phyloP scores from a whole-genome alignment of 208 protist genomes.

The Wallacemonas sp. region DNA sequence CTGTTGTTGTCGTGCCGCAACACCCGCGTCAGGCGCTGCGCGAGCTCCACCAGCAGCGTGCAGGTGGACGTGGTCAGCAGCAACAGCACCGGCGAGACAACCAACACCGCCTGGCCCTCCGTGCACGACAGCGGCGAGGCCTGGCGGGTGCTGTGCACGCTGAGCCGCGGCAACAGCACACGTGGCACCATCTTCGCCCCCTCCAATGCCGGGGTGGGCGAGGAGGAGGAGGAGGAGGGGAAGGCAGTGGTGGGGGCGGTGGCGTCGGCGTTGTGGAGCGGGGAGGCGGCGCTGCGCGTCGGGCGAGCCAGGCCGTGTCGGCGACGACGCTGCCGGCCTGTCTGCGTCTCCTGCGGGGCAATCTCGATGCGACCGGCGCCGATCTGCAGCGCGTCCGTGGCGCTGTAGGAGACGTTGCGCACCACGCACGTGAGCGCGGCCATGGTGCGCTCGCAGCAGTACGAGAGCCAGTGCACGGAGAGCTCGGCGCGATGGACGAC shows the following conservation, averaged over 20 bases:
- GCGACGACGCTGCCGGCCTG: conserved; percentile 8
- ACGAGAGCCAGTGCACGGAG: conserved; percentile 14
- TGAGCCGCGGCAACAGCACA: conserved; percentile 11
- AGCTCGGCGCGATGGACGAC: neutral
- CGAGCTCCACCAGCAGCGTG: conserved; percentile 5
- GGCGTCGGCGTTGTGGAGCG: no score
- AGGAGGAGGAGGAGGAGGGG: neutral
- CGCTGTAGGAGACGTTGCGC: conserved; percentile 10
- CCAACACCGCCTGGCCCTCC: neutral
- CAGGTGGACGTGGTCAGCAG: conserved; percentile 17
- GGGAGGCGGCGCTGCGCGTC: neutral
- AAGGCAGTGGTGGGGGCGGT: neutral
- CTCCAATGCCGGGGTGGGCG: neutral
- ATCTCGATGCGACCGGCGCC: conserved; percentile 2
- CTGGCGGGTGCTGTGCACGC: neutral
- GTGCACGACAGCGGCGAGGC: neutral
- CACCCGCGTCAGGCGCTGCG: conserved; percentile 8
- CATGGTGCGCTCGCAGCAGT: conserved; percentile 16
- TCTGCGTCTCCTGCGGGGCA: conserved; percentile 4
- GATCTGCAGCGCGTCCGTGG: neutral
- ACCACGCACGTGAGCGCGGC: conserved; percentile 6
- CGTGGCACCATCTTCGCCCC: conserved; percentile 2
- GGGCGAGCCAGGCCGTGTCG: neutral
- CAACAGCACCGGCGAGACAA: conserved; percentile 1
- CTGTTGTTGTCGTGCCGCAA: conserved; percentile 12